A percentile compares a stretch with the other conserved stretches of the same genome.
phyloP scores from a whole-genome alignment of 1,139 yeast species.

The Hemisphaericaspora xylofermentans region DNA sequence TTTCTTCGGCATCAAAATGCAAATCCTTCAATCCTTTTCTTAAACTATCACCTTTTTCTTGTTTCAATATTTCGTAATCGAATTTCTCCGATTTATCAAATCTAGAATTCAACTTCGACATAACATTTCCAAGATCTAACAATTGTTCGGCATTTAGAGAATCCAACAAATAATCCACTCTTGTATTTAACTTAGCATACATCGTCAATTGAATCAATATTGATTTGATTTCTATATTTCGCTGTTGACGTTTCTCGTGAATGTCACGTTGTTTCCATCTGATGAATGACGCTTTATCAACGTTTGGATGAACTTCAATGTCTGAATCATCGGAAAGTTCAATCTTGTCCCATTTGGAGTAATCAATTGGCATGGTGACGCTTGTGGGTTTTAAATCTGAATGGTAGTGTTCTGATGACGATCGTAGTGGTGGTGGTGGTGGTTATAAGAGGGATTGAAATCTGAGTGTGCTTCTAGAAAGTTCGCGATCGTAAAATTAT shows the following conservation, averaged over 20 bases:
- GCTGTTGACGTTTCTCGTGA: constrained; percentile 84
- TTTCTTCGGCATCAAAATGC: constrained; percentile 46
- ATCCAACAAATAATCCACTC: constrained; percentile 65
- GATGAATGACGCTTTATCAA: constrained; percentile 88
- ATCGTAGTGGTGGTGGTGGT: too few species aligned
- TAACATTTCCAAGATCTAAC: constrained; percentile 36
- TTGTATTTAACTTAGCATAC: constrained; percentile 70
- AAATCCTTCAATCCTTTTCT: constrained; percentile 47
- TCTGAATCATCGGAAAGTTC: constrained; percentile 96
- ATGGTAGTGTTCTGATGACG: too few species aligned
- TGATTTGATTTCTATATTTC: constrained; percentile 73
- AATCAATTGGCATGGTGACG: constrained; percentile 80
- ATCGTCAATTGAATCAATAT: constrained; percentile 70
- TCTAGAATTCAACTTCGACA: constrained; percentile 41
- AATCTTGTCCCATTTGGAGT: constrained; percentile 96
- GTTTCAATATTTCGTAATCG: constrained; percentile 37
- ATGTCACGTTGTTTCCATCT: constrained; percentile 97
- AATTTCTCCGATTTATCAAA: constrained; percentile 62
- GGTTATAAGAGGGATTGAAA: too few species aligned
- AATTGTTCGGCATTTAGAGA: constrained; percentile 36
- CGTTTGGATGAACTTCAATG: constrained; percentile 96
- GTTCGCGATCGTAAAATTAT: too few species aligned
- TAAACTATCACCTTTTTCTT: constrained; percentile 35
- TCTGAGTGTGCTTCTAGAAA: too few species aligned
- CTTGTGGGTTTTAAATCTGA: too few species aligned